Evolutionary conservation across 2,329 filamentous ascomycete genomes (phyloP), one percentile per base, ranked within the genome.

Genomic region (Zymoseptoria ardabiliae): DNA sequence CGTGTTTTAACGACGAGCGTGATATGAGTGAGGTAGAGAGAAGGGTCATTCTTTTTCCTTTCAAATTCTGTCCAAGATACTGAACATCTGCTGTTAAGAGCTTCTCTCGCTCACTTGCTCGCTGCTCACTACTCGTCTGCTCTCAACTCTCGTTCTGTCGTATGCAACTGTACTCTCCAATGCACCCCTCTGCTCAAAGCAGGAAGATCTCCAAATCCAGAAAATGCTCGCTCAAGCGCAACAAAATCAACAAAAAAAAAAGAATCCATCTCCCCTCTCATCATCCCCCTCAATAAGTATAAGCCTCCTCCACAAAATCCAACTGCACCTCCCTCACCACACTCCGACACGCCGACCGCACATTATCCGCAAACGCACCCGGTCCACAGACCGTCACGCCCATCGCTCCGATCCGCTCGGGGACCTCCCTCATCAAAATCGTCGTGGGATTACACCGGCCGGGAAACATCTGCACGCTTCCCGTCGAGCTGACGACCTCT

Each of bases 261-360:
- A 45, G 28, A 30, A 45, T 17, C 13, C 35, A 53, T 23, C 7
- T 25, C 17, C 2, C 20, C 7, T 3, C n/a, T n/a, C n/a, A n/a
- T 30, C 22, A 5, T 53, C 22, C 20, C 19, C 19, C 51, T 53
- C 35, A 53, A 28, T 53, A 53, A 1, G 83, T 86, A 72, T 87
- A 87, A 48, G 82, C 82, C 74, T 87, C 85, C 70, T 87, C 85
- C 20, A 83, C 77, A 71, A 86, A 86, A 72, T 86, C 84, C 8
- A 87, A 72, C 54, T 76, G 75, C 45, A 79, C 81, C 6, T 81
- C 80, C 22, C 76, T 74, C 25, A 83, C 77, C 61, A 79, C 76
- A 25, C 73, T 74, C 51, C 85, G 72, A 17, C 81, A 78, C 2
- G 83, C 83, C 19, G 75, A 75, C 25, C 85, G 68, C 1, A 87